phyloP scores from a whole-genome alignment of 179 eudicot species.

The Beta macrorhiza region DNA sequence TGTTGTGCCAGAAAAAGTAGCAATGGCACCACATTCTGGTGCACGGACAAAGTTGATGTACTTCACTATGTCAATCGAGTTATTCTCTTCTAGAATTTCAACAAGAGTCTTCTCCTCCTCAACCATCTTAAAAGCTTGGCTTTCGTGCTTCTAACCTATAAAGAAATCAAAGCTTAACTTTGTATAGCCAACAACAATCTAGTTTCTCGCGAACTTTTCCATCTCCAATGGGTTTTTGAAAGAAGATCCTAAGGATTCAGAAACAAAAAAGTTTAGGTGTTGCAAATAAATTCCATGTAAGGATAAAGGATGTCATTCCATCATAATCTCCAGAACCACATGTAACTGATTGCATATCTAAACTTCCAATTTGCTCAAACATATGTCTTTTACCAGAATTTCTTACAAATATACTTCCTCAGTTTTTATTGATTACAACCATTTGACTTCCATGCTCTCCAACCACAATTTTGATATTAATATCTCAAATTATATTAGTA shows the following conservation, averaged over 20 bases:
- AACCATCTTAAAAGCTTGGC: conserved; percentile 31
- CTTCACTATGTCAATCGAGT: conserved; percentile 57
- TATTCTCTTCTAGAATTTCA: conserved; percentile 63
- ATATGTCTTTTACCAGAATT: background rate
- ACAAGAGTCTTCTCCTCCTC: conserved; percentile 49
- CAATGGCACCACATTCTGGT: conserved; percentile 70
- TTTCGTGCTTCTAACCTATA: background rate
- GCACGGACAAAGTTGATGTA: conserved; percentile 63
- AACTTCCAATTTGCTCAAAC: background rate
- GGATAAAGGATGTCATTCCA: background rate
- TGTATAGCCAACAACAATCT: background rate
- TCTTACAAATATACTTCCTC: background rate
- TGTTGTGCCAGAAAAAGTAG: conserved; percentile 81
- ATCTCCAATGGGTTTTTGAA: background rate
- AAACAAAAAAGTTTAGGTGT: conserved; percentile 10
- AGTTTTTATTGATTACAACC: no score
- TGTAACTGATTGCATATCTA: no score
- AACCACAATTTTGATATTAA: no score
- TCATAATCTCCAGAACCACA: background rate
- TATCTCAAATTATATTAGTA: no score
- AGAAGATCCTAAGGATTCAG: conserved; percentile 21
- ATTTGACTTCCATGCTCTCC: no score
- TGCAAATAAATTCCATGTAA: background rate
- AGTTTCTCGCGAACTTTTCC: conserved; percentile 1
- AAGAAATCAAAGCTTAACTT: background rate